A percentile compares a stretch with the other conserved stretches of the same genome.
These are phyloP conservation scores for Ustilago crameri DNA, from an alignment of 1,284 basidiomycete genomes.

Conservation along the genomic window DNA sequence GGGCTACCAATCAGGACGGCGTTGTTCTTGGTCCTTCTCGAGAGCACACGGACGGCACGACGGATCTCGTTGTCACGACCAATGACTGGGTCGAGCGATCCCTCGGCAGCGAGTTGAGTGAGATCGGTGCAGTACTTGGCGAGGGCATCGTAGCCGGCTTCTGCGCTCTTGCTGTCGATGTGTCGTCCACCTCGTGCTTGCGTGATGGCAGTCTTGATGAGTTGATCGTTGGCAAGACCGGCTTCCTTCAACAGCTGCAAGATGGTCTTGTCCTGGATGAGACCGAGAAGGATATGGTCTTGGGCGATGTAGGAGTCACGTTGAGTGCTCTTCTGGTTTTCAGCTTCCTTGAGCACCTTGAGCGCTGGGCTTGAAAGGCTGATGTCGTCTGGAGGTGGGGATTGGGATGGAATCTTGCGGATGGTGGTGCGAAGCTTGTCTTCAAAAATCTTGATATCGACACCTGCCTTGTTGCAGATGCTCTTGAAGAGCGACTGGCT, in stretches of 20 bases:
- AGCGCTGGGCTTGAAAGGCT: conserved; percentile 49
- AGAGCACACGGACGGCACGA: conserved; percentile 67
- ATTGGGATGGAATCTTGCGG: conserved; percentile 64
- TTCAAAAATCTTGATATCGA: conserved; percentile 72
- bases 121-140: conserved; percentile 69
- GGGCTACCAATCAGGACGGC: conserved; percentile 82
- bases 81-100: conserved; percentile 74
- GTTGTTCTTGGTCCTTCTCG: conserved; percentile 83
- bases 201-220: conserved; percentile 82
- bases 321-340: conserved; percentile 66
- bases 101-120: conserved; percentile 73
- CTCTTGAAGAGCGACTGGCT: conserved; percentile 77
- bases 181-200: conserved; percentile 82
- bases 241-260: conserved; percentile 78
- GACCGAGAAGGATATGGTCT: conserved; percentile 81
- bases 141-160: conserved; percentile 67
- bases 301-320: conserved; percentile 93
- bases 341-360: conserved; percentile 63
- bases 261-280: conserved; percentile 79
- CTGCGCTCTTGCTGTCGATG: conserved; percentile 80
- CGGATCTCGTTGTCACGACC: conserved; percentile 69
- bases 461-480: conserved; percentile 80
- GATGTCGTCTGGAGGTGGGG: conserved; percentile 63
- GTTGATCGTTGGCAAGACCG: conserved; percentile 76
- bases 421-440: conserved; percentile 55